These are phyloP conservation scores for Knoxia roxburghii DNA, from an alignment of 257 asterid genomes.

Conservation along the genomic window DNA sequence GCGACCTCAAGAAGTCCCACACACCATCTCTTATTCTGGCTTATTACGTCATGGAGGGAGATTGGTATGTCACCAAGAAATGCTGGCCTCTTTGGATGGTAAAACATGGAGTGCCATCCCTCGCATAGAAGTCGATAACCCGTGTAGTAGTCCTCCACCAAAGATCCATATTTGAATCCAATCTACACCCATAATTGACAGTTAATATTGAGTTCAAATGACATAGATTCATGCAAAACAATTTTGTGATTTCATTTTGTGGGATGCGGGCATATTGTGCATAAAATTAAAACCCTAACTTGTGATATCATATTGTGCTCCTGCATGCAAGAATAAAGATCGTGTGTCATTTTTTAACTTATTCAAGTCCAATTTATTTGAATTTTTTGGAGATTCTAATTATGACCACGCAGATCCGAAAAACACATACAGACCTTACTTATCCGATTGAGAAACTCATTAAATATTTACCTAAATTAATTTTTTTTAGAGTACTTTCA, in stretches of 20 bases:
- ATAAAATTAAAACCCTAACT: too few relatives aligned
- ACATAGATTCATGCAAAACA: not conserved
- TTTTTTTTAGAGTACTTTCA: too few relatives aligned
- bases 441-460: too few relatives aligned
- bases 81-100: constrained; percentile 61
- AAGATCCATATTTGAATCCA: constrained; percentile 74
- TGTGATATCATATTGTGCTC: too few relatives aligned
- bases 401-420: too few relatives aligned
- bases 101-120: constrained; percentile 71
- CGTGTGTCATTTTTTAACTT: too few relatives aligned
- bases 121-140: constrained; percentile 62
- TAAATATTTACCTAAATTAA: too few relatives aligned
- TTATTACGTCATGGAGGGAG: constrained; percentile 42
- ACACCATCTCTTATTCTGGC: constrained; percentile 59
- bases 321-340: too few relatives aligned
- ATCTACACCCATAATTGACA: constrained; percentile 27
- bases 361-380: too few relatives aligned
- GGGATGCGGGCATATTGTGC: too few relatives aligned
- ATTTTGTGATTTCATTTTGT: not conserved
- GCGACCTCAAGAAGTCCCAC: constrained; percentile 72
- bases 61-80: constrained; percentile 66
- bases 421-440: too few relatives aligned
- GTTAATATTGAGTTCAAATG: not conserved
- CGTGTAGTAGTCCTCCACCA: constrained; percentile 70
- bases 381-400: too few relatives aligned